A percentile compares a stretch with the other conserved stretches of the same genome.
These are phyloP conservation scores for Paraconiothyrium brasiliense DNA, from an alignment of 2,329 filamentous ascomycete genomes.

Conservation along the genomic window DNA sequence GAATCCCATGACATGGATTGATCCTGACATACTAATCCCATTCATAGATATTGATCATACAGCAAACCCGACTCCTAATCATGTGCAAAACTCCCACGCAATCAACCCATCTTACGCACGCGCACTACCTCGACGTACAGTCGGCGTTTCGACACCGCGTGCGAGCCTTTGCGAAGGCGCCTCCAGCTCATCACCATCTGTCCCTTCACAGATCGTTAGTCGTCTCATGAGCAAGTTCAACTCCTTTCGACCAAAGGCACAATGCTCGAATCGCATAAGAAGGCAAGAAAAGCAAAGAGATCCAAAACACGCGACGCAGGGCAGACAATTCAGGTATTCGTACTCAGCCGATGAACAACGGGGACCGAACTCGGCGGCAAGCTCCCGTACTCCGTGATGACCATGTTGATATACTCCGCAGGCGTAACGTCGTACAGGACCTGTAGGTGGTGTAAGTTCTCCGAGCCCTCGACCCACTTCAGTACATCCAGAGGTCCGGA, in stretches of 20 bases:
- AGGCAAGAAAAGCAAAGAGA: background rate
- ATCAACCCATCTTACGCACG: background rate
- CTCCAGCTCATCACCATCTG: conserved; percentile 14
- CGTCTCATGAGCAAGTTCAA: background rate
- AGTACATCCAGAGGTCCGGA: conserved; percentile 42
- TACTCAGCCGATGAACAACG: conserved; percentile 69
- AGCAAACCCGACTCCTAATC: background rate
- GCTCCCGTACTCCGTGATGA: conserved; percentile 90
- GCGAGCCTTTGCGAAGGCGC: conserved; percentile 8
- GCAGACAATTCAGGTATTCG: conserved; percentile 36
- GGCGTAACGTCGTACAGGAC: conserved; percentile 93
- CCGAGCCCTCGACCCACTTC: conserved; percentile 48
- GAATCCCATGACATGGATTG: background rate
- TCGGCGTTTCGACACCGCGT: background rate
- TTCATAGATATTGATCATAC: background rate
- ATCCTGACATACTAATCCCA: background rate
- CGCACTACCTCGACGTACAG: conserved; percentile 1
- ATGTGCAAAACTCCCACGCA: background rate
- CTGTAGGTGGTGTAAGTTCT: conserved; percentile 69
- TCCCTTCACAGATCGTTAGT: conserved; percentile 15
- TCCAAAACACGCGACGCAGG: conserved; percentile 10
- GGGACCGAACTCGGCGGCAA: conserved; percentile 87
- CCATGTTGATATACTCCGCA: conserved; percentile 84
- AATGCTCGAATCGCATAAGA: background rate
- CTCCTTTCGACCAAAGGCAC: background rate